Conservation (phyloP, 2,329 filamentous ascomycete genomes). For the Phyllosticta citriasiana region DNA sequence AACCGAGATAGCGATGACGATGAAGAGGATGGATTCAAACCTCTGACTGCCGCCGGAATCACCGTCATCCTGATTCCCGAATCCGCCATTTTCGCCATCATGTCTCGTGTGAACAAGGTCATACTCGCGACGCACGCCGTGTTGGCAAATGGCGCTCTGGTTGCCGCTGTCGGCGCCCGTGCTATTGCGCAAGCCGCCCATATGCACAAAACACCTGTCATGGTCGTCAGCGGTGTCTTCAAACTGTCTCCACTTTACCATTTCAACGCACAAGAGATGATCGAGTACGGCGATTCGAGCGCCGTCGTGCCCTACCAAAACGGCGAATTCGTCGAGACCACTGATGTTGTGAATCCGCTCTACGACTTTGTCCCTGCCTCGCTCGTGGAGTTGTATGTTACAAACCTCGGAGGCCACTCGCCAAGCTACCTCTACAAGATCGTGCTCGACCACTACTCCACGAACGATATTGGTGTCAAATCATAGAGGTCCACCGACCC, state of each 20-base stretch:
- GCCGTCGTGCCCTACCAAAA: slow-evolving; percentile 70
- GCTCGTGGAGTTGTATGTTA: slow-evolving; percentile 71
- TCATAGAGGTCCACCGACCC: slow-evolving; percentile 18
- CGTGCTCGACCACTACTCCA: slow-evolving; percentile 65
- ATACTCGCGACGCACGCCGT: slow-evolving; percentile 82
- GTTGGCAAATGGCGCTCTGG: slow-evolving; percentile 75
- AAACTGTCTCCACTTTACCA: slow-evolving; percentile 87
- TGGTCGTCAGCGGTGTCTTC: slow-evolving; percentile 85
- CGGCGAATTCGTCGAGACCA: slow-evolving; percentile 64
- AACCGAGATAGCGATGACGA: slow-evolving; percentile 32
- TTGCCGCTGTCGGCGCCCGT: slow-evolving; percentile 74
- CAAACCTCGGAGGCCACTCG: slow-evolving; percentile 66
- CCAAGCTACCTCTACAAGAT: slow-evolving; percentile 64
- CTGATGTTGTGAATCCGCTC: slow-evolving; percentile 68
- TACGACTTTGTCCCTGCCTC: slow-evolving; percentile 76
- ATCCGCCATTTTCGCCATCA: slow-evolving; percentile 80
- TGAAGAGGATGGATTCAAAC: slow-evolving; percentile 55
- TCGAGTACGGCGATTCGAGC: slow-evolving; percentile 78
- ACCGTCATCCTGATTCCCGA: slow-evolving; percentile 77
- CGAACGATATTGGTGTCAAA: slow-evolving; percentile 53
- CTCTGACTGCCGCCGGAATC: slow-evolving; percentile 66
- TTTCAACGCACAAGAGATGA: slow-evolving; percentile 68
- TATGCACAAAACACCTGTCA: slow-evolving; percentile 71
- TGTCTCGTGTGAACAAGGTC: slow-evolving; percentile 92
- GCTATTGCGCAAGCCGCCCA: slow-evolving; percentile 78